Evolutionary conservation across 2,329 filamentous ascomycete species (phyloP).

Genomic region (Penicillium olsonii): DNA sequence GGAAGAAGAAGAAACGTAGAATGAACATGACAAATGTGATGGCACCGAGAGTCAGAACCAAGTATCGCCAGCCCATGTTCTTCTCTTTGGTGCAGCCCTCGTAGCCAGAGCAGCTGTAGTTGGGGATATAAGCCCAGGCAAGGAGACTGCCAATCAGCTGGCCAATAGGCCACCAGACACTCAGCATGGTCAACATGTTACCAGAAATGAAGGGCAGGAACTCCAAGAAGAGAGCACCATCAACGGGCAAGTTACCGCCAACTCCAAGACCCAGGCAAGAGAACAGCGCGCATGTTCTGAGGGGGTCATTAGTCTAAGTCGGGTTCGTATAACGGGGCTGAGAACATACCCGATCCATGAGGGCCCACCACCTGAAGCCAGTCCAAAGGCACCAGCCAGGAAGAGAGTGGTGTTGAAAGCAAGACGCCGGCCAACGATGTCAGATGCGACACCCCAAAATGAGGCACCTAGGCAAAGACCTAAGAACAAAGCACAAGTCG

Average conservation of each 20-base stretch:
- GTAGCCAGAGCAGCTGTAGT: constrained; percentile 56
- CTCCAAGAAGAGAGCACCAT: constrained; percentile 79
- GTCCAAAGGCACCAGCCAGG: constrained; percentile 72
- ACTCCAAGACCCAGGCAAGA: constrained; percentile 66
- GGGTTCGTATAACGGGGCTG: constrained; percentile 19
- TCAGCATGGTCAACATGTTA: constrained; percentile 73
- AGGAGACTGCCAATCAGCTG: constrained; percentile 58
- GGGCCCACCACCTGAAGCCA: constrained; percentile 66
- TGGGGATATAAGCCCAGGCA: constrained; percentile 70
- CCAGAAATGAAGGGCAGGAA: constrained; percentile 73
- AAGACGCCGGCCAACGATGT: constrained; percentile 74
- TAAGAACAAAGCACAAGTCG: constrained; percentile 73
- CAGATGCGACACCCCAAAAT: constrained; percentile 78
- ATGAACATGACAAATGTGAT: constrained; percentile 76
- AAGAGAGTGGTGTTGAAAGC: constrained; percentile 81
- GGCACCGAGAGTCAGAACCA: constrained; percentile 70
- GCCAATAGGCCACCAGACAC: constrained; percentile 81
- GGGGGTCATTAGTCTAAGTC: constrained; percentile 6
- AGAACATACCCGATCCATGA: constrained; percentile 60
- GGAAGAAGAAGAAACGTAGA: constrained; percentile 76
- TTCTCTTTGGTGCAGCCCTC: constrained; percentile 53
- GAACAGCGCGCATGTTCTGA: constrained; percentile 60
- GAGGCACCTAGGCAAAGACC: constrained; percentile 77
- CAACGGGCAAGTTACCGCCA: constrained; percentile 75
- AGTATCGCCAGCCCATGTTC: constrained; percentile 73